Evolutionary conservation across 75 land plant species (phyloP), one percentile per base, ranked within the genome.

Genomic region (Pseudotsuga menziesii): DNA sequence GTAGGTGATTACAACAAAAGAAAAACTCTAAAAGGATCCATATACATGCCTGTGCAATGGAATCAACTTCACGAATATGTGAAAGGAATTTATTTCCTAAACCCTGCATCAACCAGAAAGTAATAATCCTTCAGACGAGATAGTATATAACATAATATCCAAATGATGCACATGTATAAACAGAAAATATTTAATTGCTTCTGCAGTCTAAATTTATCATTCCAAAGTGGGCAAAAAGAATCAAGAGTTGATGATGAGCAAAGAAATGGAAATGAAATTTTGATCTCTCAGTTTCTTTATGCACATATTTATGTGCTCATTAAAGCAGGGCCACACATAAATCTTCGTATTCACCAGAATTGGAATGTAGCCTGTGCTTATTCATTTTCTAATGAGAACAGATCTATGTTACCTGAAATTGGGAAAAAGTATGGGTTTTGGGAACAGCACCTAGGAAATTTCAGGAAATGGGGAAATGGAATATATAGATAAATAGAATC

Each of bases 51-150:
- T 95, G 98, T 69, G 95, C 88, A 58, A 97, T 92, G 61, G 98
- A 92, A 74, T 97, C 99, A 69, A 97, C 99, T 80, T 95, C 99
- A 64, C 99, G 93, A 69, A 97, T 97, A 81, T 97, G 98, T 35
- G 98, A 91, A 54, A 97, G 88, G 71, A 97, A 97, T 76, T 97
- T 97, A 81, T 97, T 97, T 7, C 99, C 99, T 57, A 97, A 84
- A 0, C 99, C 99, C 99, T 96, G 85, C 67, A 91, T 57, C 35
- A 60, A 32, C 61, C 25, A 73, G 27, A 60, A 25, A 72, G 32
- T 35, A 52, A 64, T 7, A 61, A 61, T 60, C 39, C 39, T 76
- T 58, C 5, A 76, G 35, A 59, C 36, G 72, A n/a, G 54, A 69
- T 20, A 69, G 41, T 8, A 23, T 23, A 69, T 69, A 48, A 69